A percentile compares a stretch with the other conserved stretches of the same genome.
phyloP scores from a whole-genome alignment of 2,329 filamentous ascomycete species.

The Fusarium cicatricum region DNA sequence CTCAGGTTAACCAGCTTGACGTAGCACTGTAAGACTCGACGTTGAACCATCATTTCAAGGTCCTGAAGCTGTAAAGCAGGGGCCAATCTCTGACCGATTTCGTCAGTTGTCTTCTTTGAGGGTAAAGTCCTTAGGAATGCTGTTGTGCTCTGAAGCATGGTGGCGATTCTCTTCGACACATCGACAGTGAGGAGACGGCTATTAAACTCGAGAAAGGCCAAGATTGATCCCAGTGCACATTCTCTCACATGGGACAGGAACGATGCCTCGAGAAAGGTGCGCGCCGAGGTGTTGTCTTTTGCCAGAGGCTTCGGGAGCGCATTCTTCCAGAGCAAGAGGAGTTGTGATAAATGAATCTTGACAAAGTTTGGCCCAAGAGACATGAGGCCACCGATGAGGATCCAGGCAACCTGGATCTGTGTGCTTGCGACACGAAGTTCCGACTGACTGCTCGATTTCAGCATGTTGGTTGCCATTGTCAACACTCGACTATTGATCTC shows the following conservation, averaged over 20 bases:
- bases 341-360: conserved; percentile 95
- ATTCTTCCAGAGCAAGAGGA: conserved; percentile 96
- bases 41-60: conserved; percentile 89
- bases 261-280: conserved; percentile 86
- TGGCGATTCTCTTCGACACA: conserved; percentile 89
- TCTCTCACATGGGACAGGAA: conserved; percentile 95
- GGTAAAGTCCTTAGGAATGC: conserved; percentile 88
- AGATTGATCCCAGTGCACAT: conserved; percentile 88
- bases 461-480: conserved; percentile 86
- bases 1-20: conserved; percentile 89
- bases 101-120: conserved; percentile 83
- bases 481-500: conserved; percentile 94
- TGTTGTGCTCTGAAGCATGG: conserved; percentile 95
- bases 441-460: conserved; percentile 91
- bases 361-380: conserved; percentile 97
- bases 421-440: conserved; percentile 91
- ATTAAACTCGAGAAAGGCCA: conserved; percentile 94
- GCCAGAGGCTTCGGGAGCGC: conserved; percentile 93
- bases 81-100: conserved; percentile 82
- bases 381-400: conserved; percentile 95
- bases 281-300: conserved; percentile 86
- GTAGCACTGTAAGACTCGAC: conserved; percentile 94
- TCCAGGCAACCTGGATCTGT: conserved; percentile 98
- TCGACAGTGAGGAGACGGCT: conserved; percentile 90
- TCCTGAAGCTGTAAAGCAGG: conserved; percentile 90